Conservation (phyloP, 768 basidiomycete genomes). For the Tulasnella calospora region DNA sequence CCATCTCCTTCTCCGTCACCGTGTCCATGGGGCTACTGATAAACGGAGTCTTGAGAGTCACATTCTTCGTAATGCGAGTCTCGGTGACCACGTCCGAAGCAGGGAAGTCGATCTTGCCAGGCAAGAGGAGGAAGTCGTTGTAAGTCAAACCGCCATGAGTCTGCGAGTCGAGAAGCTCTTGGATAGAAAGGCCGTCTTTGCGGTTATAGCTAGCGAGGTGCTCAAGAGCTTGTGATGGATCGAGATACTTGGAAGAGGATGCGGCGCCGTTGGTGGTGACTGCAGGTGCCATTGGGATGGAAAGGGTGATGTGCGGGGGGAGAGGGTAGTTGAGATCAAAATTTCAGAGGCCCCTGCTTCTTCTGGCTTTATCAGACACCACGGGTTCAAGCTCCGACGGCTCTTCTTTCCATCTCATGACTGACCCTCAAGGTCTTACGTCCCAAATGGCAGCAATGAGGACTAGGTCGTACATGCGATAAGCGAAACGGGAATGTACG, state of each 20-base stretch:
- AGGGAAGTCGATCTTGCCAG: constrained; percentile 92
- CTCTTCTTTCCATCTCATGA: not conserved
- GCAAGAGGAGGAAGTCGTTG: constrained; percentile 92
- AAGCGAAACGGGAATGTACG: not conserved
- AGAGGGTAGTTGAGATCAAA: not conserved
- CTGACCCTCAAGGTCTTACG: not conserved
- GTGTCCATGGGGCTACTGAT: constrained; percentile 99
- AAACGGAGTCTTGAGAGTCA: constrained; percentile 89
- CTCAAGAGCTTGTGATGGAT: constrained; percentile 66
- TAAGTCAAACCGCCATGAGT: constrained; percentile 91
- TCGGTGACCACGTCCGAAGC: constrained; percentile 76
- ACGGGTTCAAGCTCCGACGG: constrained; percentile 2
- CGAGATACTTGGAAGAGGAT: constrained; percentile 44
- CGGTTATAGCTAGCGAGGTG: constrained; percentile 66
- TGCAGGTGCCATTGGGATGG: not conserved
- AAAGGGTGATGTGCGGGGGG: not conserved
- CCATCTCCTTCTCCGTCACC: constrained; percentile 93
- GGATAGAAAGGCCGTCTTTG: constrained; percentile 76
- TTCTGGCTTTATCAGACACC: constrained; percentile 4
- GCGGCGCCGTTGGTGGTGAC: not conserved
- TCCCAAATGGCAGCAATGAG: not conserved
- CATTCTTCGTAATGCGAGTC: constrained; percentile 83
- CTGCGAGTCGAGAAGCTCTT: constrained; percentile 82
- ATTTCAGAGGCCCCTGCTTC: constrained; percentile 1
- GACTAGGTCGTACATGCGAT: not conserved